Evolutionary conservation across 164 flowering plant genomes (phyloP), one percentile per base, ranked within the genome.

Genomic region (Vitis cinerea): DNA sequence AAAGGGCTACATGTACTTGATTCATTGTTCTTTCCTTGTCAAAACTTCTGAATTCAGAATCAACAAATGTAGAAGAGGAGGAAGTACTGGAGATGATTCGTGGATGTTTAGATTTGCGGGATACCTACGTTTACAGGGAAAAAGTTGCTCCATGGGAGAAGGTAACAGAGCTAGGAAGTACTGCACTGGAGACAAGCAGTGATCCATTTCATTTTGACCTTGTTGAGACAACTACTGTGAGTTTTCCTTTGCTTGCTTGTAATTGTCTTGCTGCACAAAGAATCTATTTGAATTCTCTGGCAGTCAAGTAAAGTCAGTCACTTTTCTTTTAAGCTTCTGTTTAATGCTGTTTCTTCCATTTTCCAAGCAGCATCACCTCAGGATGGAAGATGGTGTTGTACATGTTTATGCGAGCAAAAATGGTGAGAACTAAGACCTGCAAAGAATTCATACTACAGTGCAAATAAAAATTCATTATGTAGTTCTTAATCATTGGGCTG

Each of bases 301-400:
- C 8, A 30, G 27, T 65, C 16, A 16, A 49, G 12, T 61, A 6
- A 27, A 53, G 58, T 30, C 63, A 48, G 50, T 19, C 44, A 31
- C 16, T 31, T 61, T 47, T 47, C 17, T 59, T 3, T n/a, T 5
- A 61, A 55, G 61, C 15, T 55, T 52, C 63, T 51, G 16, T 16
- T 54, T 63, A 30, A 63, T 65, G 56, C 29, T 29, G 54, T 59
- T 61, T 31, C 37, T 69, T 68, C 52, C 17, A 8, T 54, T 69
- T 68, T 77, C 53, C 59, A 61, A 51, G 69, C 88, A 91, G 97
- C 97, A 91, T 74, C 67, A 72, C 59, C 86, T 84, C 79, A 72
- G 74, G 79, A 91, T 91, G 94, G 91, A 89, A 73, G 94, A 91
- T 69, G 97, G 97, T 53, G 94, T 91, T 59, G 82, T 83, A 17